A percentile compares a stretch with the other conserved stretches of the same genome.
Conservation (phyloP, 345 rosid species). For the Triadica sebifera region DNA sequence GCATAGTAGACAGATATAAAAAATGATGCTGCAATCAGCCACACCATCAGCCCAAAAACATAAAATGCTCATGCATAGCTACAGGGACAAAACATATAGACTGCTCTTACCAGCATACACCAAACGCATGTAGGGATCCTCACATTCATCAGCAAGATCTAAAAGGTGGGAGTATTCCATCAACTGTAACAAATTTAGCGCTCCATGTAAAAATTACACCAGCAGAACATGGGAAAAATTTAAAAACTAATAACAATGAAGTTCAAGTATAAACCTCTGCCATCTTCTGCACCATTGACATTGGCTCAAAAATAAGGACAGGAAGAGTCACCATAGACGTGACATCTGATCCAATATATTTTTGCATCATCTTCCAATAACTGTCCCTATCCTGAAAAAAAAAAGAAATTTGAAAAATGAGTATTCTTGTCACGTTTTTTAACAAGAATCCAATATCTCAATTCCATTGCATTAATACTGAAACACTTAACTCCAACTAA, state of each 20-base stretch:
- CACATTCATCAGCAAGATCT: slow-evolving; percentile 83
- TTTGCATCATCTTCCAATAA: slow-evolving; percentile 96
- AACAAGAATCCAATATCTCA: background rate
- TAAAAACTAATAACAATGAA: background rate
- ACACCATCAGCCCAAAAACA: background rate
- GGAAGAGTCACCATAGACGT: slow-evolving; percentile 98
- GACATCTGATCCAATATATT: slow-evolving; percentile 77
- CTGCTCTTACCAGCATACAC: slow-evolving; percentile 69
- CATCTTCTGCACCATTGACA: slow-evolving; percentile 95
- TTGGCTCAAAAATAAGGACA: slow-evolving; percentile 82
- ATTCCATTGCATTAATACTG: background rate
- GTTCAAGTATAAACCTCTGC: slow-evolving; percentile 61
- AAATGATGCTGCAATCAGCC: slow-evolving; percentile 64
- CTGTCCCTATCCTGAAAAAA: slow-evolving; percentile 69
- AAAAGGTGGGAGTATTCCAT: slow-evolving; percentile 84
- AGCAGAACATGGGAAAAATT: background rate
- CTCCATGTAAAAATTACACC: background rate
- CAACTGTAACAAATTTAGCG: slow-evolving; percentile 42
- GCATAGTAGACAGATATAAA: slow-evolving; percentile 85
- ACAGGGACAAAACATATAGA: background rate
- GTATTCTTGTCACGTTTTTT: background rate
- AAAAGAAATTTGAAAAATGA: background rate
- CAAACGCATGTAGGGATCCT: slow-evolving; percentile 86
- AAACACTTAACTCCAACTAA: background rate
- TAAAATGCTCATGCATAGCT: background rate